A percentile compares a stretch with the other conserved stretches of the same genome.
phyloP scores from a whole-genome alignment of 2,329 filamentous ascomycete species.

The Aureobasidium sp. region DNA sequence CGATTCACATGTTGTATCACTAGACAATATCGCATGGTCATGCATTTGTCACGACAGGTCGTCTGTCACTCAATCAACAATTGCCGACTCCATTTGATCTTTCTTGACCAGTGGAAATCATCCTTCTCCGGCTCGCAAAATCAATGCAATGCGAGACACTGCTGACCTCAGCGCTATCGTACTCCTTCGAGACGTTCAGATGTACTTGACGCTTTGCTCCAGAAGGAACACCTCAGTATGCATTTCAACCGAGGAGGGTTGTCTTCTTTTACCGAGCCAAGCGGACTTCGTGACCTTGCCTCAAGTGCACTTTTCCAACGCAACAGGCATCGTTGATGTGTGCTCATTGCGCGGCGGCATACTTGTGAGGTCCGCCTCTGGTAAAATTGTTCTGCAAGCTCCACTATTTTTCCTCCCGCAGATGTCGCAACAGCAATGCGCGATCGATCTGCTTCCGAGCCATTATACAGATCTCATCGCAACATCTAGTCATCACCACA shows the following conservation, averaged over 20 bases:
- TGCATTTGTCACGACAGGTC: background rate
- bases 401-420: background rate
- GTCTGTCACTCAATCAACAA: background rate
- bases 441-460: constrained; percentile 1
- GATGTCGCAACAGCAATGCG: background rate
- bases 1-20: background rate
- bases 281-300: background rate
- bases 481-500: background rate
- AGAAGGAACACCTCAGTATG: background rate
- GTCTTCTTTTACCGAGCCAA: background rate
- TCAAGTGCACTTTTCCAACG: background rate
- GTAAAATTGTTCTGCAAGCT: background rate
- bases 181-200: background rate
- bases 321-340: background rate
- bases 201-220: background rate
- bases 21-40: background rate
- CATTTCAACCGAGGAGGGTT: background rate
- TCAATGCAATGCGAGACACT: background rate
- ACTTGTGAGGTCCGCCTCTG: background rate
- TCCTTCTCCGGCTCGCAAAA: background rate
- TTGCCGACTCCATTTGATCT: background rate
- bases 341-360: background rate
- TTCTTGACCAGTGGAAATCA: background rate
- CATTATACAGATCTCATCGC: background rate
- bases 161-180: background rate